A percentile compares a stretch with the other conserved stretches of the same genome.
Evolutionary conservation across 129 eudicot species (phyloP).

Genomic region (Pittosporum tobira): DNA sequence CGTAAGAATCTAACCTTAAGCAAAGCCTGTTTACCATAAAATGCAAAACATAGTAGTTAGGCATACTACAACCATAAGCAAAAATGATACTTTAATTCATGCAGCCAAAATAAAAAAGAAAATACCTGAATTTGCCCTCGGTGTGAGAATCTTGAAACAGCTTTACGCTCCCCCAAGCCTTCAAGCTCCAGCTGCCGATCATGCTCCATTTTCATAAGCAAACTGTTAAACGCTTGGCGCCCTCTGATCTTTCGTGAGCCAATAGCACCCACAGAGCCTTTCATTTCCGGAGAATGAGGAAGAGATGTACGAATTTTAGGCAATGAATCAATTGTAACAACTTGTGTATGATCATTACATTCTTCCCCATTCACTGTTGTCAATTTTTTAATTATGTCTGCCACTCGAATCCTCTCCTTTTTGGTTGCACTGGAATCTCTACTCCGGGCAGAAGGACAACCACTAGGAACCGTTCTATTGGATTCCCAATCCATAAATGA

Average conservation of each 20-base stretch:
- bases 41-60: background rate
- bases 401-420: slow-evolving; percentile 57
- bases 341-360: slow-evolving; percentile 1
- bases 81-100: background rate
- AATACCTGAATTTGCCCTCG: slow-evolving; percentile 66
- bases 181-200: slow-evolving; percentile 53
- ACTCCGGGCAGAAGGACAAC: slow-evolving; percentile 23
- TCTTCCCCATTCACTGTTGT: slow-evolving; percentile 19
- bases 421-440: slow-evolving; percentile 35
- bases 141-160: slow-evolving; percentile 63
- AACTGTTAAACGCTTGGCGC: slow-evolving; percentile 38
- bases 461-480: slow-evolving; percentile 19
- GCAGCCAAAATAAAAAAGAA: background rate
- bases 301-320: slow-evolving; percentile 30
- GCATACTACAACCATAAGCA: background rate
- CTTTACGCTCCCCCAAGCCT: slow-evolving; percentile 29
- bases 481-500: slow-evolving; percentile 37
- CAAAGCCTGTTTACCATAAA: slow-evolving; percentile 39
- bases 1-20: slow-evolving; percentile 43
- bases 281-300: slow-evolving; percentile 13
- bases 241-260: slow-evolving; percentile 54
- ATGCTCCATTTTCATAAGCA: slow-evolving; percentile 41
- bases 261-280: slow-evolving; percentile 15
- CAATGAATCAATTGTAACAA: slow-evolving; percentile 10
- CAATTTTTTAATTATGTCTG: slow-evolving; percentile 58